phyloP scores from a whole-genome alignment of 345 rosid species.

The Citrus hindsii region DNA sequence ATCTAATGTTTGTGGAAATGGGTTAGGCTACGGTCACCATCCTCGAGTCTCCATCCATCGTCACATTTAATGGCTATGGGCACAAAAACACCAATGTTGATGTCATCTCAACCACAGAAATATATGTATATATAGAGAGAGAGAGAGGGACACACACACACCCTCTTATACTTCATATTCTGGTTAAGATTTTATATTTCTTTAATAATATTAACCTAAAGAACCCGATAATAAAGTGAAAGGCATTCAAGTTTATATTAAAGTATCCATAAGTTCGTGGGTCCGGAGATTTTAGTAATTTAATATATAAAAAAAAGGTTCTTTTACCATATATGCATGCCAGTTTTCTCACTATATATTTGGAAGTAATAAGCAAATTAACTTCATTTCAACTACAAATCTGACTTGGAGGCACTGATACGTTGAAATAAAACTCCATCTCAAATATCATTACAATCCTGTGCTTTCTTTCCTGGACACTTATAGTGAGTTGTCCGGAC shows the following conservation, averaged over 20 bases:
- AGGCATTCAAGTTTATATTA: not conserved
- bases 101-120: not conserved
- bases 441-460: too few species aligned
- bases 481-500: too few species aligned
- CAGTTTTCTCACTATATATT: not conserved
- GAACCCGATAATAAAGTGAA: not conserved
- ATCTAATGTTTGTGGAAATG: constrained; percentile 15
- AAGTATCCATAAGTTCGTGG: not conserved
- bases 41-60: constrained; percentile 12
- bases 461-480: too few species aligned
- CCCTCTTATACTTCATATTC: not conserved
- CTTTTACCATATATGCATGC: not conserved
- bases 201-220: not conserved
- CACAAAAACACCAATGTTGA: constrained; percentile 4
- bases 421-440: not conserved
- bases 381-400: not conserved
- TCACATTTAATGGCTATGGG: constrained; percentile 10
- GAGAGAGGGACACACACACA: too few species aligned
- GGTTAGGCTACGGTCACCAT: constrained; percentile 9
- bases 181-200: not conserved
- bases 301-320: not conserved
- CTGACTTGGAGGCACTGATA: not conserved
- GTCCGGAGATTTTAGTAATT: not conserved
- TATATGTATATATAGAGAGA: too few species aligned
- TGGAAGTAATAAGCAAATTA: not conserved